These are phyloP conservation scores for Pneumocystis oryctolagi DNA, from an alignment of 1,139 yeast species.

Conservation along the genomic window DNA sequence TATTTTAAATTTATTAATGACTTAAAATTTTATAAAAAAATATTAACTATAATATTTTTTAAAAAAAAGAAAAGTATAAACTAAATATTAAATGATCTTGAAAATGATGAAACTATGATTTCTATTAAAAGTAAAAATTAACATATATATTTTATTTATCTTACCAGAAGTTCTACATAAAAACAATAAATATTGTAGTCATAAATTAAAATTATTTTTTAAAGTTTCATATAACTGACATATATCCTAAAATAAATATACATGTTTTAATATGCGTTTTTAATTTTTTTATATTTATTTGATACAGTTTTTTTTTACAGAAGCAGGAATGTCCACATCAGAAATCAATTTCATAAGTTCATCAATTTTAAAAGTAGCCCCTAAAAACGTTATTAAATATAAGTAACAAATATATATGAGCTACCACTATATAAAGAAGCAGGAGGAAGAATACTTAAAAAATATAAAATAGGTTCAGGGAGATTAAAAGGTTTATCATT, in stretches of 20 bases:
- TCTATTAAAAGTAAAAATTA: no score
- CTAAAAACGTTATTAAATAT: background rate
- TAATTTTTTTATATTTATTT: background rate
- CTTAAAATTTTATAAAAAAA: no score
- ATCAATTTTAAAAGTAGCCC: slow-evolving; percentile 1
- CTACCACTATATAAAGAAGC: slow-evolving; percentile 1
- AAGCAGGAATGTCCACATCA: background rate
- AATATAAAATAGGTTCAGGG: background rate
- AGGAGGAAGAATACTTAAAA: background rate
- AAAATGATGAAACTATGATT: no score
- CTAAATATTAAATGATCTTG: no score
- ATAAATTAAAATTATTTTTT: no score
- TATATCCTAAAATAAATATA: background rate
- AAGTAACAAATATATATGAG: background rate
- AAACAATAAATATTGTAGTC: no score
- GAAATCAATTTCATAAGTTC: background rate
- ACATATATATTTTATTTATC: no score
- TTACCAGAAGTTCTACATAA: no score
- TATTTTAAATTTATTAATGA: no score
- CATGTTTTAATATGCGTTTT: background rate
- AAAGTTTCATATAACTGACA: background rate
- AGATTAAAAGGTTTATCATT: background rate
- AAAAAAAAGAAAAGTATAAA: no score
- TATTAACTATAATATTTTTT: no score
- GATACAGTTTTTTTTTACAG: background rate